Percentiles rank a stretch among this genome's conserved stretches.
phyloP scores from a whole-genome alignment of 2,329 filamentous ascomycete genomes.

The Microcera coccophila region DNA sequence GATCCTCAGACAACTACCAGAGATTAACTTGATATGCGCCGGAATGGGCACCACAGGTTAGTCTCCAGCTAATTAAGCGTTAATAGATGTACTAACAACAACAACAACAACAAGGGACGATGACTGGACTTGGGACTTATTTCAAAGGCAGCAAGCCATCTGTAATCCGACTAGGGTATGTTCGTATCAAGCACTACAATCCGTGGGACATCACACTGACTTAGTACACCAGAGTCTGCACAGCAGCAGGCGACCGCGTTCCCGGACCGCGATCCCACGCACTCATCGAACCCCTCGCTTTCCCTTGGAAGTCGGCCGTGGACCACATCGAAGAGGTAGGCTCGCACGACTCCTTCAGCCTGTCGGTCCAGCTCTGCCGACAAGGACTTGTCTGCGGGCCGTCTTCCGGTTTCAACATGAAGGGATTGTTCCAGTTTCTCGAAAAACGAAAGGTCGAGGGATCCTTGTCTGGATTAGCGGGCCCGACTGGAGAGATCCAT shows the following conservation, averaged over 20 bases:
- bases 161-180: conserved; percentile 36
- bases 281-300: conserved; percentile 47
- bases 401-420: conserved; percentile 56
- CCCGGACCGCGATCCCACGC: conserved; percentile 55
- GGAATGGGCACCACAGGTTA: conserved; percentile 55
- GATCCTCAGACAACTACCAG: conserved; percentile 52
- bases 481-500: conserved; percentile 43
- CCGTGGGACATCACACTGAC: conserved; percentile 3
- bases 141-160: conserved; percentile 49
- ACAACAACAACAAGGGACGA: conserved; percentile 29
- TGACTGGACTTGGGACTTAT: conserved; percentile 48
- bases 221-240: conserved; percentile 46
- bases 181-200: accelerated
- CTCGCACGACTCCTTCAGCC: conserved; percentile 49
- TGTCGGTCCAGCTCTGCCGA: conserved; percentile 52
- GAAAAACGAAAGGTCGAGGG: conserved; percentile 45
- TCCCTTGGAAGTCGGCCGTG: conserved; percentile 55
- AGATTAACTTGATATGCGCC: conserved; percentile 53
- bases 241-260: conserved; percentile 52
- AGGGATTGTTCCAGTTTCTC: conserved; percentile 49
- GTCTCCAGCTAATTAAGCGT: conserved; percentile 23
- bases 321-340: conserved; percentile 55
- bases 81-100: background rate
- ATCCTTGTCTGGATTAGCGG: conserved; percentile 41
- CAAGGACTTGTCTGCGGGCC: conserved; percentile 58